Evolutionary conservation across 169 alveolate species (phyloP), one percentile per base, ranked within the genome.

Genomic region (Cardiosporidium cionae): DNA sequence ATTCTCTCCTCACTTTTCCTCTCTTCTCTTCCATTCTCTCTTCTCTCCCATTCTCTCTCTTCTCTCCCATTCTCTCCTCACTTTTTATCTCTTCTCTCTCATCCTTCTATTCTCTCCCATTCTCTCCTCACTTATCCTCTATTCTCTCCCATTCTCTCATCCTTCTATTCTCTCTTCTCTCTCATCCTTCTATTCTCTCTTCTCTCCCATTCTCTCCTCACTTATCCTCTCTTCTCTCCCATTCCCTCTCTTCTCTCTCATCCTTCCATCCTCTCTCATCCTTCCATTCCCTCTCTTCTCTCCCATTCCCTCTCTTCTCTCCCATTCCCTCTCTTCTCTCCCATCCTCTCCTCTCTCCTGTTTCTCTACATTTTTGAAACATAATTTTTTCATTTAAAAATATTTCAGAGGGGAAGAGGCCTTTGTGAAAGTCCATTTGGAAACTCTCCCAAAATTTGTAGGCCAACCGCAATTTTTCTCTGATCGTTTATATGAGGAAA

Each of bases 401-500:
- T 58, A 5, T 1, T 70, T 23, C 79, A 76, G 83, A 34, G 58
- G 68, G 68, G 78, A 62, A 23, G 34, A 63, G 9, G 74, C 65
- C 65, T 36, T 44, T 32, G 79, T 86, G 32, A 25, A 27, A 22
- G 81, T 86, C 9, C 37, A 66, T 32, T 53, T 69, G 27, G 89
- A 86, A 16, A 82, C 74, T 65, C 68, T 86, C 2, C 72, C 82
- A 27, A 79, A 85, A 25, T 86, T 68, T 27, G 85, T 86, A 9
- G 92, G 90, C 6, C 70, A 81, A 70, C 84, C 90, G 5, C 33
- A 64, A 2, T 87, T 67, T 65, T 27, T 68, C 16, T 82, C 90
- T 0, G 74, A 64, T 9, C 83, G 87, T 27, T 78, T 86, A 33
- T 86, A 74, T 64, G 79, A 64, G 6, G 65, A 34, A 9, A 68